A percentile compares a stretch with the other conserved stretches of the same genome.
Evolutionary conservation across 495 filamentous ascomycete genomes (phyloP).

Genomic region (Astrocystis sublimbata): DNA sequence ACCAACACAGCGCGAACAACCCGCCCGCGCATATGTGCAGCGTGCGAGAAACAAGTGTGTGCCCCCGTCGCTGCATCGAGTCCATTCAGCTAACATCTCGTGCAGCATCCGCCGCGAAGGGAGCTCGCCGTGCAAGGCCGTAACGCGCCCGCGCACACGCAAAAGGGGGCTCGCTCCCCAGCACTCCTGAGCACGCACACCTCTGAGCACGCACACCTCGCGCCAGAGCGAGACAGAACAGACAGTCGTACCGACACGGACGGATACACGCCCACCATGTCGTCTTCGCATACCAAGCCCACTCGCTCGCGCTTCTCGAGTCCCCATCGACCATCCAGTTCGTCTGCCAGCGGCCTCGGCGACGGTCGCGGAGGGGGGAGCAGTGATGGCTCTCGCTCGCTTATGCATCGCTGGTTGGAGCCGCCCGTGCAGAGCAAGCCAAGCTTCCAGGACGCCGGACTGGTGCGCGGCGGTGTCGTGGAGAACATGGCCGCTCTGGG

Average conservation of each 20-base stretch:
- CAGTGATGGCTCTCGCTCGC: constrained; percentile 35
- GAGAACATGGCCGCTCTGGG: constrained; percentile 72
- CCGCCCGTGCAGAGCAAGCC: constrained; percentile 66
- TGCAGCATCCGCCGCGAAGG: constrained; percentile 6
- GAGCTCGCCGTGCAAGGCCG: constrained; percentile 13
- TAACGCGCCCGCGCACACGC: constrained; percentile 16
- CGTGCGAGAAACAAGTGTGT: constrained; percentile 15
- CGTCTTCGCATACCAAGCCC: constrained; percentile 40
- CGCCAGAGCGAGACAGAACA: constrained; percentile 9
- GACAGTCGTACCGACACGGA: no score
- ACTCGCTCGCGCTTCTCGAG: constrained; percentile 58
- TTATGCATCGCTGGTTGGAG: constrained; percentile 68
- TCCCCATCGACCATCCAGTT: constrained; percentile 44
- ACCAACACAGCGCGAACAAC: constrained; percentile 9
- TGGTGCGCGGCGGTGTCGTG: constrained; percentile 62
- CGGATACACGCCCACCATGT: constrained; percentile 33
- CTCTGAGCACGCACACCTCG: constrained; percentile 3
- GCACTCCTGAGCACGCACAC: neutral
- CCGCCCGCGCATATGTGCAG: constrained; percentile 10
- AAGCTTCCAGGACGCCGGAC: constrained; percentile 68
- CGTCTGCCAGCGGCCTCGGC: constrained; percentile 23
- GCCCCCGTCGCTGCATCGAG: neutral
- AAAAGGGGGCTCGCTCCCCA: constrained; percentile 21
- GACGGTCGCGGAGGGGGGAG: constrained; percentile 29
- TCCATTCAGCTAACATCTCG: constrained; percentile 4